Percentiles rank a stretch among this genome's conserved stretches.
These are phyloP conservation scores for Yamadazyma siamensis DNA, from an alignment of 1,139 yeast genomes.

Conservation along the genomic window DNA sequence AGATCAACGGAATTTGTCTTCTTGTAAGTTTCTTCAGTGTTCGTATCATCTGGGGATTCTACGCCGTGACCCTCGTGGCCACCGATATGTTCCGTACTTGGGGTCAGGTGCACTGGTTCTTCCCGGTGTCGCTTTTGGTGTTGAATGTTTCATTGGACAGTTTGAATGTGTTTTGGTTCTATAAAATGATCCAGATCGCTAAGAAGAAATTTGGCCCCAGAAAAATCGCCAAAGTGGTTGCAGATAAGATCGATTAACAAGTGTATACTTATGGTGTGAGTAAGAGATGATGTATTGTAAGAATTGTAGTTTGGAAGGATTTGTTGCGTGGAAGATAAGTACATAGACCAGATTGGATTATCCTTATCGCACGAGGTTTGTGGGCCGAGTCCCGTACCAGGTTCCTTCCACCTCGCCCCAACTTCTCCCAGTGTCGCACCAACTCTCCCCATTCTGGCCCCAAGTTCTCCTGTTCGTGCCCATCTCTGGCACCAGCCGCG, in stretches of 20 bases:
- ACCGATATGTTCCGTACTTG: constrained; percentile 46
- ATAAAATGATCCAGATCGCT: constrained; percentile 79
- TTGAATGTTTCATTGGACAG: constrained; percentile 66
- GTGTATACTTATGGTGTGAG: too few relatives aligned
- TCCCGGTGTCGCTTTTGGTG: constrained; percentile 43
- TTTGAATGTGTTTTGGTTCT: constrained; percentile 76
- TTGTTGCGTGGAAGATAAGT: too few relatives aligned
- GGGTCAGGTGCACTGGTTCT: constrained; percentile 22
- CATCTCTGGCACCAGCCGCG: too few relatives aligned
- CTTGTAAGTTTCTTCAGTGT: constrained; percentile 70
- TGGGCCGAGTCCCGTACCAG: too few relatives aligned
- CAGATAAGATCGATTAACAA: constrained; percentile 19
- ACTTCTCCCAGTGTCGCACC: too few relatives aligned
- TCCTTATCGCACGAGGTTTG: too few relatives aligned
- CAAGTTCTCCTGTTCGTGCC: too few relatives aligned
- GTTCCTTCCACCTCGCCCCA: too few relatives aligned
- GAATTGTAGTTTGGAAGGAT: too few relatives aligned
- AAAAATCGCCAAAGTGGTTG: constrained; percentile 18
- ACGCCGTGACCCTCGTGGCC: constrained; percentile 56
- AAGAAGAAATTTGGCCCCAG: constrained; percentile 35
- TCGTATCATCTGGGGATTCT: constrained; percentile 87
- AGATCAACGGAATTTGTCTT: constrained; percentile 68
- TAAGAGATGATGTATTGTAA: too few relatives aligned
- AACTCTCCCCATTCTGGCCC: neutral
- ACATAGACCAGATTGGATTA: too few relatives aligned